phyloP scores from a whole-genome alignment of 352 stramenopile genomes.

The Phytophthora colocasiae region DNA sequence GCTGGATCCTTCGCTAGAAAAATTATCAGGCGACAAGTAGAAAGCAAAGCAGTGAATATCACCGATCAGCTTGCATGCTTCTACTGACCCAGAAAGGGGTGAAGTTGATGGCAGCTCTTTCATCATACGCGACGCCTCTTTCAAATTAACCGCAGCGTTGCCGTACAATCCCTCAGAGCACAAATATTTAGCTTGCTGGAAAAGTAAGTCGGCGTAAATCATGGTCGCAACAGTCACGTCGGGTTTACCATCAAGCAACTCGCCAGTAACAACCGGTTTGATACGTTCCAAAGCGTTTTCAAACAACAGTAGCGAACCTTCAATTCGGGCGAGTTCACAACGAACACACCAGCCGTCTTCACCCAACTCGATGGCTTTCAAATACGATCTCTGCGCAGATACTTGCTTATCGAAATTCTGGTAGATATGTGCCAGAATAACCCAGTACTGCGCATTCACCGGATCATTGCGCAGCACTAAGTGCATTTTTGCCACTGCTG shows the following conservation, averaged over 20 bases:
- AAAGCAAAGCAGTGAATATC: slow-evolving; percentile 88
- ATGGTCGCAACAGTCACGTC: slow-evolving; percentile 53
- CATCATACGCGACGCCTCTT: slow-evolving; percentile 66
- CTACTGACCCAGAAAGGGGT: slow-evolving; percentile 35
- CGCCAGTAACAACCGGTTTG: slow-evolving; percentile 44
- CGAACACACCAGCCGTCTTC: slow-evolving; percentile 72
- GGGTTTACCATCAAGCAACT: slow-evolving; percentile 23
- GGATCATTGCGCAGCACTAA: slow-evolving; percentile 79
- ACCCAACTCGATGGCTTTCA: slow-evolving; percentile 77
- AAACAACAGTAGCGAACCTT: slow-evolving; percentile 73
- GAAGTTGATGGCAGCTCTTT: slow-evolving; percentile 39
- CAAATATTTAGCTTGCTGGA: slow-evolving; percentile 79
- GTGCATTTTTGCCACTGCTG: slow-evolving; percentile 73
- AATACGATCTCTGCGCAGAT: slow-evolving; percentile 81
- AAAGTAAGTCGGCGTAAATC: slow-evolving; percentile 75
- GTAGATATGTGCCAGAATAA: slow-evolving; percentile 82
- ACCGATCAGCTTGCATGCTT: slow-evolving; percentile 74
- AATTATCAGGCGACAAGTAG: slow-evolving; percentile 77
- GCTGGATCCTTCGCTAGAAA: slow-evolving; percentile 39
- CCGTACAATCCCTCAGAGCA: slow-evolving; percentile 81
- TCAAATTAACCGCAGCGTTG: slow-evolving; percentile 64
- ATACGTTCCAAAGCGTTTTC: slow-evolving; percentile 77
- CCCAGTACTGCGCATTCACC: slow-evolving; percentile 69
- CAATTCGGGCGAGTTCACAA: slow-evolving; percentile 82
- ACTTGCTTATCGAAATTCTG: slow-evolving; percentile 82